These are phyloP conservation scores for Heliamphora pulchella DNA, from an alignment of 179 eudicot species.

Conservation along the genomic window DNA sequence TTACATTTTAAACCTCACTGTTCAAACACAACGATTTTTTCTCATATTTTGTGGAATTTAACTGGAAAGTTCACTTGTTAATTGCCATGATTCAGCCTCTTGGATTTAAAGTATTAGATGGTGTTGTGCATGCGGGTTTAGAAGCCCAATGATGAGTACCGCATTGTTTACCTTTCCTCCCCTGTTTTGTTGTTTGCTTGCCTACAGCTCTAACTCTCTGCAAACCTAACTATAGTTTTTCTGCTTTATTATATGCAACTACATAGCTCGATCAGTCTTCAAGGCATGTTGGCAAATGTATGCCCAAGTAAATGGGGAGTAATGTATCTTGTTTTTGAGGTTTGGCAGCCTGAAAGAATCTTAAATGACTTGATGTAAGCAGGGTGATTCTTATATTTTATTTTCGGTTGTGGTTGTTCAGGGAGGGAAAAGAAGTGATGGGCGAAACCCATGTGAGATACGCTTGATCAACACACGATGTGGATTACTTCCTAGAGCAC, in stretches of 20 bases:
- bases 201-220: background rate
- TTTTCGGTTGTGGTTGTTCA: constrained; percentile 18
- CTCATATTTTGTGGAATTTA: background rate
- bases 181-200: background rate
- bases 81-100: background rate
- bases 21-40: background rate
- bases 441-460: constrained; percentile 71
- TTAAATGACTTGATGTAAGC: background rate
- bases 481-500: constrained; percentile 98
- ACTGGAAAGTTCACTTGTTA: background rate
- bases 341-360: background rate
- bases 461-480: constrained; percentile 74
- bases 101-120: background rate
- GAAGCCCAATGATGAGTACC: background rate
- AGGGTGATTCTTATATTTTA: background rate
- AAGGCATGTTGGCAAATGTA: background rate
- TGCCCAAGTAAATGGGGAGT: background rate
- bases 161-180: background rate
- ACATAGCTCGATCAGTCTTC: background rate
- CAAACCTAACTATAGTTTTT: background rate
- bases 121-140: background rate
- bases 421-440: constrained; percentile 99
- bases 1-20: background rate
- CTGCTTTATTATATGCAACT: background rate
- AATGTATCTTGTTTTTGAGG: background rate